Evolutionary conservation across 148 eudicot genomes (phyloP).

Genomic region (Dysphania ambrosioides): DNA sequence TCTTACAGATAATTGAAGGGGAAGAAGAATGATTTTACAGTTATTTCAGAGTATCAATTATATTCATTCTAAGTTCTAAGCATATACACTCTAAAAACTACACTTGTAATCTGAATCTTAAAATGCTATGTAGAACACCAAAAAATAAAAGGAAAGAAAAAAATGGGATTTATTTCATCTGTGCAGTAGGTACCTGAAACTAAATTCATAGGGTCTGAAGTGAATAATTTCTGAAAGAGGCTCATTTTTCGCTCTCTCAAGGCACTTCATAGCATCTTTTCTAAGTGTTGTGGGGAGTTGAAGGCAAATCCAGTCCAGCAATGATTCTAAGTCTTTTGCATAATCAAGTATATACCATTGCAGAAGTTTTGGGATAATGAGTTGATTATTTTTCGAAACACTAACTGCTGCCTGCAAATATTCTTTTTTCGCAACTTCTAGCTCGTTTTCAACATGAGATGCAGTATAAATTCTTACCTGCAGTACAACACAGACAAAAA

Average conservation of each 20-base stretch:
- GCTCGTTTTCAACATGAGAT: slow-evolving; percentile 63
- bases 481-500: background rate
- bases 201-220: slow-evolving; percentile 66
- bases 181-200: slow-evolving; percentile 76
- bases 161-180: slow-evolving; percentile 21
- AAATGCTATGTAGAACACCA: background rate
- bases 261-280: slow-evolving; percentile 48
- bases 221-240: slow-evolving; percentile 49
- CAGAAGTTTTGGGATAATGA: slow-evolving; percentile 71
- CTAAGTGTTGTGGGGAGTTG: slow-evolving; percentile 64
- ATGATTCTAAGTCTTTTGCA: slow-evolving; percentile 77
- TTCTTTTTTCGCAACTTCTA: slow-evolving; percentile 72
- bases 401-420: slow-evolving; percentile 76
- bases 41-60: slow-evolving; percentile 12
- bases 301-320: slow-evolving; percentile 87
- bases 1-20: background rate
- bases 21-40: slow-evolving; percentile 11
- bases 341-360: slow-evolving; percentile 92
- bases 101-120: background rate
- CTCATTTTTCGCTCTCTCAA: slow-evolving; percentile 46
- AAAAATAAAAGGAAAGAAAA: background rate
- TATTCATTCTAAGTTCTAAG: slow-evolving; percentile 15
- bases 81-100: slow-evolving; percentile 19
- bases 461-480: slow-evolving; percentile 83
- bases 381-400: slow-evolving; percentile 44